A percentile compares a stretch with the other conserved stretches of the same genome.
Evolutionary conservation across 495 filamentous ascomycete genomes (phyloP).

Genomic region (Penicillium canariense): DNA sequence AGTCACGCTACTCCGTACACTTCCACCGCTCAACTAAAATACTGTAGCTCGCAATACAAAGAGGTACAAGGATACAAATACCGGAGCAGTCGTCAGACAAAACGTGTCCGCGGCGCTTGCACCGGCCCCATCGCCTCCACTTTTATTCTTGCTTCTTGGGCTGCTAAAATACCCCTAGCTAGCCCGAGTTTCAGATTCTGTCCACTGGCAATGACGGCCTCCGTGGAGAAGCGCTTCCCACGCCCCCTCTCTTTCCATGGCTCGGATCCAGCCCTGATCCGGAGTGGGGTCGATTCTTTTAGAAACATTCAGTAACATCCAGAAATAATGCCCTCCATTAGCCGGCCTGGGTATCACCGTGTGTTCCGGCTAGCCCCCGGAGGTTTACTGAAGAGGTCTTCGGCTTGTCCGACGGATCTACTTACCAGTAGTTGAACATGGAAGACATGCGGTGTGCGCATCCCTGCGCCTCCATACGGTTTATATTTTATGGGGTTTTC

Average conservation of each 20-base stretch:
- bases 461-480: not conserved
- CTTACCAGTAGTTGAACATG: not conserved
- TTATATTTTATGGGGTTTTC: not conserved
- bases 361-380: not conserved
- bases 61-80: not conserved
- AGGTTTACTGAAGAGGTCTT: not conserved
- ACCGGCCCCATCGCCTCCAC: slow-evolving; percentile 10
- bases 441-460: not conserved
- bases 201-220: slow-evolving; percentile 1
- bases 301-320: slow-evolving; percentile 7
- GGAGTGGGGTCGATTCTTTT: slow-evolving; percentile 7
- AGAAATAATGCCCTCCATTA: not conserved
- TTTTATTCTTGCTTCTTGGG: not conserved
- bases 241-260: slow-evolving; percentile 11
- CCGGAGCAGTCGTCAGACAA: slow-evolving; percentile 16
- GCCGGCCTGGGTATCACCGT: not conserved
- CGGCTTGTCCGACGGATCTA: not conserved
- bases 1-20: not conserved
- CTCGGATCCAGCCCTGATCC: slow-evolving; percentile 1
- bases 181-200: slow-evolving; percentile 18
- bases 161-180: slow-evolving; percentile 6
- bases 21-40: not conserved
- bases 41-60: not conserved
- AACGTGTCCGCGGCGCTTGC: slow-evolving; percentile 21
- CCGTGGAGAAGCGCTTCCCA: slow-evolving; percentile 6